Conservation (phyloP, 148 eudicot genomes). For the Rheum nobile region DNA sequence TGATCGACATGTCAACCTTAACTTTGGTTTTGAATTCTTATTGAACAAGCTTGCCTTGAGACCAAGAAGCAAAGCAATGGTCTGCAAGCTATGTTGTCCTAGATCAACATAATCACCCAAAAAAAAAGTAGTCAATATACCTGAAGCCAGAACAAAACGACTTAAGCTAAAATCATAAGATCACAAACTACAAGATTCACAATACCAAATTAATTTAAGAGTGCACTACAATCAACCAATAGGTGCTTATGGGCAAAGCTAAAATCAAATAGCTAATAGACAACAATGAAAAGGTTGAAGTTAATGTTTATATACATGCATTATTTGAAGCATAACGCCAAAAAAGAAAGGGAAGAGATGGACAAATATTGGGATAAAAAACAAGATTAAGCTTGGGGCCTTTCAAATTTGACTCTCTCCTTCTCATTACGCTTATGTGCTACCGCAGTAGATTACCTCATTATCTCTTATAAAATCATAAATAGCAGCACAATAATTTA, state of each 20-base stretch:
- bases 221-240: not conserved
- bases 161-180: not conserved
- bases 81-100: slow-evolving; percentile 98
- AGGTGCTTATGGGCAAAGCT: not conserved
- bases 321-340: too few relatives aligned
- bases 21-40: too few relatives aligned
- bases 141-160: slow-evolving; percentile 24
- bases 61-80: slow-evolving; percentile 91
- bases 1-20: too few relatives aligned
- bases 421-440: too few relatives aligned
- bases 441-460: too few relatives aligned
- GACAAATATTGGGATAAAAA: too few relatives aligned
- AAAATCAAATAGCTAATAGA: not conserved
- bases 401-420: too few relatives aligned
- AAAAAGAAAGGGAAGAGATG: too few relatives aligned
- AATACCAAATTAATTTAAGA: not conserved
- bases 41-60: slow-evolving; percentile 48
- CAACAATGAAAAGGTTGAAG: not conserved
- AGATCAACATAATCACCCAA: slow-evolving; percentile 97
- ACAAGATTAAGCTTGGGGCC: too few relatives aligned
- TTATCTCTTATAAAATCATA: too few relatives aligned
- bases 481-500: too few relatives aligned
- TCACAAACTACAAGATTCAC: not conserved
- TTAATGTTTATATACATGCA: too few relatives aligned
- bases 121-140: slow-evolving; percentile 88